Conservation (phyloP, 441 rosid genomes). For the Gossypium schwendimanii region DNA sequence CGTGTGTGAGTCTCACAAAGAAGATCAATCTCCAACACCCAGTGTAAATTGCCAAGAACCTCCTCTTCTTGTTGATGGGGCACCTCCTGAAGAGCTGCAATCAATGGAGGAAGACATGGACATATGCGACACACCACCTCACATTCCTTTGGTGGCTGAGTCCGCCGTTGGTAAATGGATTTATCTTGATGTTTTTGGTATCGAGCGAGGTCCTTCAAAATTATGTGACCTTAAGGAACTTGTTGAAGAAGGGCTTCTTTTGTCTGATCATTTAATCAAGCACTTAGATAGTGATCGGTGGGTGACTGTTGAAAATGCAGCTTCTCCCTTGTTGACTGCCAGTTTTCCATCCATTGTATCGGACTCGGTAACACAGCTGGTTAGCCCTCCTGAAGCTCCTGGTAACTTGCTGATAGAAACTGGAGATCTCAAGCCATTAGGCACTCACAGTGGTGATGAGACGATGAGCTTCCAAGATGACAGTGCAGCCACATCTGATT, state of each 20-base stretch:
- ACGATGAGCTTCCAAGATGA: conserved; percentile 21
- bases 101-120: conserved; percentile 99
- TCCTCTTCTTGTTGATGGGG: conserved; percentile 36
- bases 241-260: conserved; percentile 73
- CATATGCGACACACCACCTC: conserved; percentile 97
- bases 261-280: conserved; percentile 84
- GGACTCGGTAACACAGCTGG: conserved; percentile 68
- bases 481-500: conserved; percentile 26
- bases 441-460: conserved; percentile 33
- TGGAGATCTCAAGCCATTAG: conserved; percentile 42
- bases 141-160: conserved; percentile 55
- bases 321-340: conserved; percentile 61
- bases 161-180: conserved; percentile 76
- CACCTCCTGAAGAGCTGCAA: conserved; percentile 60
- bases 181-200: conserved; percentile 86
- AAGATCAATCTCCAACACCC: conserved; percentile 41
- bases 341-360: conserved; percentile 62
- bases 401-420: conserved; percentile 75
- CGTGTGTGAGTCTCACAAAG: conserved; percentile 41
- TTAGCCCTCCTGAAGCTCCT: conserved; percentile 93
- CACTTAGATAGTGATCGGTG: conserved; percentile 83
- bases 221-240: conserved; percentile 73
- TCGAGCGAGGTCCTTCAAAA: conserved; percentile 82
- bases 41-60: conserved; percentile 35
- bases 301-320: conserved; percentile 94